Conservation (phyloP, 2,329 filamentous ascomycete species). For the Talaromyces marneffei region DNA sequence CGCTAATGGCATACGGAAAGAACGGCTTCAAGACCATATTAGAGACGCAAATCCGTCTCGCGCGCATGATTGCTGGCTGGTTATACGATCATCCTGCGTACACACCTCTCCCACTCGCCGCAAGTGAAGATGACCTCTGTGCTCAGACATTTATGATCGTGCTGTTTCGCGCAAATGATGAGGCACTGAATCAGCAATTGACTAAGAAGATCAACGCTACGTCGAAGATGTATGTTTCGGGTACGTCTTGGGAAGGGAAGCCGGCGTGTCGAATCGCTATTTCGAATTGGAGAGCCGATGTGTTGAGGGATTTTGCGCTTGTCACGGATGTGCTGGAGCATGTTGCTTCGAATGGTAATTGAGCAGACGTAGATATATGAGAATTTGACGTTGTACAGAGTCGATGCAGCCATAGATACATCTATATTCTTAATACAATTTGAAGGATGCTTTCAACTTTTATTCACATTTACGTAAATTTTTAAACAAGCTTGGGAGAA, state of each 20-base stretch:
- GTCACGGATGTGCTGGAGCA: slow-evolving; percentile 57
- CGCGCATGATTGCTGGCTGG: slow-evolving; percentile 60
- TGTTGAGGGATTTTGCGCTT: slow-evolving; percentile 60
- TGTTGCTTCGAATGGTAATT: slow-evolving; percentile 26
- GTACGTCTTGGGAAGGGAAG: slow-evolving; percentile 68
- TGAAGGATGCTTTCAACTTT: background rate
- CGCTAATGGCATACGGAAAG: slow-evolving; percentile 66
- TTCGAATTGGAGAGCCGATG: slow-evolving; percentile 74
- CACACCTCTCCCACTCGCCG: slow-evolving; percentile 55
- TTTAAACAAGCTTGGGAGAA: background rate
- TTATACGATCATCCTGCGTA: slow-evolving; percentile 58
- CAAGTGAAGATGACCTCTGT: slow-evolving; percentile 37
- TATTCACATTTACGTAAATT: too few relatives aligned
- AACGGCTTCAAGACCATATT: slow-evolving; percentile 65
- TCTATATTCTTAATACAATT: background rate
- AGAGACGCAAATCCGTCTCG: slow-evolving; percentile 64
- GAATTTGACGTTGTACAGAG: background rate
- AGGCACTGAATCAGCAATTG: slow-evolving; percentile 59
- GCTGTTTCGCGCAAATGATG: slow-evolving; percentile 67
- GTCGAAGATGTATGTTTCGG: slow-evolving; percentile 73
- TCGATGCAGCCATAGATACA: background rate
- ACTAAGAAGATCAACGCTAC: slow-evolving; percentile 67
- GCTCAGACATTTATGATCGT: slow-evolving; percentile 63
- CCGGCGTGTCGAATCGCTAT: slow-evolving; percentile 78
- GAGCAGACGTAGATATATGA: background rate